Evolutionary conservation across 1,284 basidiomycete species (phyloP).

Genomic region (Trichosporon asahii): DNA sequence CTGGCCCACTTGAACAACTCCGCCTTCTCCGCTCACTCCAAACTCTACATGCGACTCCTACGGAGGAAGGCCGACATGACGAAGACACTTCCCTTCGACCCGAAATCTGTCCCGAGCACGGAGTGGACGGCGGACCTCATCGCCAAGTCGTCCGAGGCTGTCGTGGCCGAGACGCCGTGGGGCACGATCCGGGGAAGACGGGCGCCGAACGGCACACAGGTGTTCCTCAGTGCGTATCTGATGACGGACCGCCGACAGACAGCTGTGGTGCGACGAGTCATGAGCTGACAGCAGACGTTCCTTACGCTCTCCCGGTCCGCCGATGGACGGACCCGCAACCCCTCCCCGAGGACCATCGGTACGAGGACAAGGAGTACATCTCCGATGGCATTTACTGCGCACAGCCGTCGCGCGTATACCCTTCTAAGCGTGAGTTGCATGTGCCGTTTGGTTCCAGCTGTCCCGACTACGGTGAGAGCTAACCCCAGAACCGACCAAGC

Average conservation of each 20-base stretch:
- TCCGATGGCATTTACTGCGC: constrained; percentile 56
- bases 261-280: too few relatives aligned
- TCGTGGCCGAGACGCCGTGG: constrained; percentile 27
- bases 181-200: constrained; percentile 35
- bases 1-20: neutral
- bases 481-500: constrained; percentile 20
- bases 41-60: neutral
- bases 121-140: constrained; percentile 38
- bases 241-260: too few relatives aligned
- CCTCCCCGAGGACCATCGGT: constrained; percentile 58
- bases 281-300: constrained; percentile 60
- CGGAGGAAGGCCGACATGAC: neutral
- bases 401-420: constrained; percentile 35
- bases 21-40: neutral
- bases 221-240: constrained; percentile 37
- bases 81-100: neutral
- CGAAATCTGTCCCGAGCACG: neutral
- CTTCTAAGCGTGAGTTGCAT: constrained; percentile 53
- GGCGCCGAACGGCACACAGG: constrained; percentile 35
- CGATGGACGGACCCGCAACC: constrained; percentile 64
- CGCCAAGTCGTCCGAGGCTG: constrained; percentile 27
- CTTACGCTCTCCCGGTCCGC: constrained; percentile 63
- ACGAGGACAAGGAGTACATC: constrained; percentile 62
- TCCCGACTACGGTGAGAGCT: neutral
- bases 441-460: neutral